Evolutionary conservation across 176 grass and related monocot species (phyloP), one percentile per base, ranked within the genome.

Genomic region (Dactylis glomerata): DNA sequence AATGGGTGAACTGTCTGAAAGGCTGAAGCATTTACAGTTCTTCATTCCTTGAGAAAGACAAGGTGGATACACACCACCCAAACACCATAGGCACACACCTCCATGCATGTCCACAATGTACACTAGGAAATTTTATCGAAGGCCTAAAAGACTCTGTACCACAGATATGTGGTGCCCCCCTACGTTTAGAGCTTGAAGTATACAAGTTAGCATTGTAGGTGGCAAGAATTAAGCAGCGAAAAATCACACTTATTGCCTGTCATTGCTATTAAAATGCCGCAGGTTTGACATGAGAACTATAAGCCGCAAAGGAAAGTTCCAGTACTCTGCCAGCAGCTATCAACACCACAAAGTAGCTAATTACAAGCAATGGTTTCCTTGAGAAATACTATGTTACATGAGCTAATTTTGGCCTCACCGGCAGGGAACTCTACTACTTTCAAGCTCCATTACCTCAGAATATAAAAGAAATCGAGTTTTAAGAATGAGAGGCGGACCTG

Each of bases 401-500:
- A 74, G 44, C 44, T 50, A 22, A 31, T 52, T 75, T 75, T 4
- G 46, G 72, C 72, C 72, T 75, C 45, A 75, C 9, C 5, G 28
- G 42, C 31, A 75, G 27, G 10, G 15, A 73, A 30, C 24, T 47
- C 41, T 7, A 73, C 28, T 16, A 10, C 5, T 17, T 27, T 27
- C 14, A 8, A 73, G 34, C 34, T 26, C 73, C 41, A 56, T 45
- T 65, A 63, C n/a, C 20, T 37, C 7, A 13, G 34, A 68, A 64
- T 52, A 42, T 26, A 22, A 76, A 76, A 2, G 2, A 63, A 32
- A 17, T 7, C 20, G 63, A 49, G 42, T 50, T 50, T 73, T 58
- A 88, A 64, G 34, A 17, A 78, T 52, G 51, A 86, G 64, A 68
- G 15, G 68, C 16, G 64, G 37, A 90, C 93, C 90, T 92, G 93